A percentile compares a stretch with the other conserved stretches of the same genome.
phyloP scores from a whole-genome alignment of 192 early-diverging fungal species.

The Linnemannia zychae region DNA sequence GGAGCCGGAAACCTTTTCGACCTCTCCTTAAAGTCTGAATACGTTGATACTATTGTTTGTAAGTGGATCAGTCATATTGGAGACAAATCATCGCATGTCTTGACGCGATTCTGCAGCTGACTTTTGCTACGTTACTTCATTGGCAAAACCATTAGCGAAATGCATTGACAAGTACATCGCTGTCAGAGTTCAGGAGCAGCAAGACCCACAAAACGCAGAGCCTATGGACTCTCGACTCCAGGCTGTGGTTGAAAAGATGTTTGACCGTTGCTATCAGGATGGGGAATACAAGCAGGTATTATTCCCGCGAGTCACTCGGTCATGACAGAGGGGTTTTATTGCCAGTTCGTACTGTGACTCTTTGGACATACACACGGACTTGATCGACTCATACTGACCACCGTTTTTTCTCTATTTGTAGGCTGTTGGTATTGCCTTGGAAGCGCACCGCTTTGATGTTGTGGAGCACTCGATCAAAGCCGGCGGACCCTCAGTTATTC shows the following conservation, averaged over 20 bases:
- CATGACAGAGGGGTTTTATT: not conserved
- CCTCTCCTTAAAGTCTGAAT: constrained; percentile 83
- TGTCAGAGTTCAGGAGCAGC: constrained; percentile 66
- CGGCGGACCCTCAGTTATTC: constrained; percentile 78
- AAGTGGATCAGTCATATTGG: constrained; percentile 34
- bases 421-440: constrained; percentile 96
- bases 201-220: constrained; percentile 52
- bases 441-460: constrained; percentile 91
- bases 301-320: not conserved
- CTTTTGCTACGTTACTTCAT: too few relatives aligned
- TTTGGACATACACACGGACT: not conserved
- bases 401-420: constrained; percentile 30
- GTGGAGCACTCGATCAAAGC: constrained; percentile 84
- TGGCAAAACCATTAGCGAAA: constrained; percentile 71
- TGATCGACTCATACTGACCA: not conserved
- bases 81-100: not conserved
- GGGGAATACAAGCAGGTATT: constrained; percentile 85
- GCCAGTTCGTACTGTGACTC: not conserved
- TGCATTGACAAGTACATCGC: constrained; percentile 97
- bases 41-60: constrained; percentile 96
- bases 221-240: constrained; percentile 85
- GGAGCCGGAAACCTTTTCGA: constrained; percentile 94
- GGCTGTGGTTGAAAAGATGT: constrained; percentile 95
- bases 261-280: constrained; percentile 89
- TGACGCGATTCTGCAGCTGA: not conserved